Conservation (phyloP, 1,284 basidiomycete species). For the Phellopilus nigrolimitatus region DNA sequence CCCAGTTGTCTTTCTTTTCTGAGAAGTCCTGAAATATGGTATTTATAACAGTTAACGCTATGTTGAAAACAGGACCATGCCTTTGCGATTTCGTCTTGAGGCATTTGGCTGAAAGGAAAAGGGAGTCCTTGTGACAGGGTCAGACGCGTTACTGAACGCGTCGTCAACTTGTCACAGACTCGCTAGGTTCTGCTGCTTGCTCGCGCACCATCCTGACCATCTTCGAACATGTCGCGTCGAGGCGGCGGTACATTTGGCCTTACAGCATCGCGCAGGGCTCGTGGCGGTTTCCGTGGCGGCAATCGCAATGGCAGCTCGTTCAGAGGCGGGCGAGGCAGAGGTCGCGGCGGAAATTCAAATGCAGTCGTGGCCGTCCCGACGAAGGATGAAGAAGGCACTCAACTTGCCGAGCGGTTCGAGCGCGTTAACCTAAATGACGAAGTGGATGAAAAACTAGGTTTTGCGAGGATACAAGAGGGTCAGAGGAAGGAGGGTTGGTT, state of each 20-base stretch:
- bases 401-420: conserved; percentile 80
- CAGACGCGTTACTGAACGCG: conserved; percentile 4
- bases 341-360: conserved; percentile 36
- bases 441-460: conserved; percentile 92
- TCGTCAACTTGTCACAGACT: conserved; percentile 5
- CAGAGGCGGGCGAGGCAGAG: conserved; percentile 47
- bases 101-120: neutral
- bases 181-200: neutral
- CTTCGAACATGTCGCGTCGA: conserved; percentile 30
- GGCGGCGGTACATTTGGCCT: conserved; percentile 29
- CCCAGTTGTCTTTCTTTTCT: conserved; percentile 45
- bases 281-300: conserved; percentile 38
- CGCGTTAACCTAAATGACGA: conserved; percentile 73
- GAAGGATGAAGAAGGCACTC: conserved; percentile 84
- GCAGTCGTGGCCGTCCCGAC: conserved; percentile 47
- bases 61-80: no score
- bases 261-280: conserved; percentile 32
- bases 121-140: neutral
- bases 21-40: neutral
- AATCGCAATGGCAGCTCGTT: conserved; percentile 38
- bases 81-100: neutral
- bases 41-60: neutral
- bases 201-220: neutral
- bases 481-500: conserved; percentile 83
- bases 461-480: conserved; percentile 74